Conservation (phyloP, 2,329 filamentous ascomycete species). For the Apiospora malaysiana region DNA sequence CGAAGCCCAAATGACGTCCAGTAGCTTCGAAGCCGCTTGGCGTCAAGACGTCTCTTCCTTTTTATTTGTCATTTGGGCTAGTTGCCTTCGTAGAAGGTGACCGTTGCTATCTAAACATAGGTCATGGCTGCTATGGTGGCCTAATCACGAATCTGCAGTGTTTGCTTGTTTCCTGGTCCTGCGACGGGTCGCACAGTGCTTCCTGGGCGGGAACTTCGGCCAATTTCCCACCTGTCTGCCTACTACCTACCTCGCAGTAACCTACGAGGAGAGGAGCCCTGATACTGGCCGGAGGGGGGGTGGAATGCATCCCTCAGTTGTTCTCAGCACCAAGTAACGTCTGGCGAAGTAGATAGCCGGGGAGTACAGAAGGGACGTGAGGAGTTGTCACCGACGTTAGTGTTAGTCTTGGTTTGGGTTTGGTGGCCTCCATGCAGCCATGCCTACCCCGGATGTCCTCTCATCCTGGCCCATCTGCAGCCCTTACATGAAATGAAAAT, state of each 20-base stretch:
- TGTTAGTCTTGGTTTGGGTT: no score
- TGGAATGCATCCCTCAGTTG: slow-evolving; percentile 1
- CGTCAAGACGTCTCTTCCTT: background rate
- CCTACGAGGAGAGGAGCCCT: background rate
- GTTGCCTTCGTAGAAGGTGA: background rate
- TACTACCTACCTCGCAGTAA: background rate
- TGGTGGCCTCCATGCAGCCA: background rate
- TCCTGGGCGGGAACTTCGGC: background rate
- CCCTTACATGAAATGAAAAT: background rate
- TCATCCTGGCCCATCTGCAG: background rate
- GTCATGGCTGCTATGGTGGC: background rate
- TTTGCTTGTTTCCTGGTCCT: slow-evolving; percentile 6
- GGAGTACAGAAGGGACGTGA: slow-evolving; percentile 16
- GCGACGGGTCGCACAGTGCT: slow-evolving; percentile 5
- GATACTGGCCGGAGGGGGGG: background rate
- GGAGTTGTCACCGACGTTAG: slow-evolving; percentile 22
- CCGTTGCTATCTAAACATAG: background rate
- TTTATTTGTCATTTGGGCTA: background rate
- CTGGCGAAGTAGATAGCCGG: slow-evolving; percentile 17
- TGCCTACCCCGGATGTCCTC: no score
- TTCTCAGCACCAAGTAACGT: slow-evolving; percentile 24
- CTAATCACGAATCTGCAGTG: slow-evolving; percentile 4
- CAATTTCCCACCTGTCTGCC: slow-evolving; percentile 14
- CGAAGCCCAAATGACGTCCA: slow-evolving; percentile 14
- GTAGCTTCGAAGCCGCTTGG: background rate